Evolutionary conservation across 345 rosid species (phyloP).

Genomic region (Boechera stricta): DNA sequence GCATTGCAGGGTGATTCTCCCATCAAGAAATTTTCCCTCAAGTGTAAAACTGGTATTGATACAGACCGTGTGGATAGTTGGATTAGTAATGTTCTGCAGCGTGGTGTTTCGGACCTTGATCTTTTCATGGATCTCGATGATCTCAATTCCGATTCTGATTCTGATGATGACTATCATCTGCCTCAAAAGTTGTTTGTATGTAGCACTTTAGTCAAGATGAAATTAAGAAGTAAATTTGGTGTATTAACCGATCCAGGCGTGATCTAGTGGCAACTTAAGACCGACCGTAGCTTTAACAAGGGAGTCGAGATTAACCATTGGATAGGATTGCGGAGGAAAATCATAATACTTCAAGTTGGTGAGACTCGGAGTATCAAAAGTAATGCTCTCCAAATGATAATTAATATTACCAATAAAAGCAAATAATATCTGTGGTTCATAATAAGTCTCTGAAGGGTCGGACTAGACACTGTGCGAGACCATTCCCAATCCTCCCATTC

Average conservation of each 20-base stretch:
- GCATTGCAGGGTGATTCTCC: slow-evolving; percentile 9
- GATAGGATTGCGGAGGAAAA: not conserved
- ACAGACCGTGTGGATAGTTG: not conserved
- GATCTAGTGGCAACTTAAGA: not conserved
- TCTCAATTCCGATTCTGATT: not conserved
- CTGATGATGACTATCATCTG: not conserved
- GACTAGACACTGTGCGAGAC: slow-evolving; percentile 3
- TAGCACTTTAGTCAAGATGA: not conserved
- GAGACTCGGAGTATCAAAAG: slow-evolving; percentile 3
- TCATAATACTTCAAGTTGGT: not conserved
- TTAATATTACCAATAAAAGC: not conserved
- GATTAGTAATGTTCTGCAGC: slow-evolving; percentile 5
- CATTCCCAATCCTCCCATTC: not conserved
- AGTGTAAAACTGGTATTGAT: not conserved
- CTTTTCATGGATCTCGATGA: not conserved
- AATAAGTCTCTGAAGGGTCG: slow-evolving; percentile 6
- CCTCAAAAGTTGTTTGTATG: not conserved
- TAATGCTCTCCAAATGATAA: not conserved
- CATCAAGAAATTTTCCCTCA: not conserved
- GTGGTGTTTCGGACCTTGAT: slow-evolving; percentile 20
- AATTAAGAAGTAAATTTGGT: not conserved
- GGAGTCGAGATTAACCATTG: slow-evolving; percentile 9
- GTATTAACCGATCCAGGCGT: not conserved
- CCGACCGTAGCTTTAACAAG: not conserved
- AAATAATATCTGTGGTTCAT: not conserved